These are phyloP conservation scores for Mrakia gelida DNA, from an alignment of 768 basidiomycete species.

Conservation along the genomic window DNA sequence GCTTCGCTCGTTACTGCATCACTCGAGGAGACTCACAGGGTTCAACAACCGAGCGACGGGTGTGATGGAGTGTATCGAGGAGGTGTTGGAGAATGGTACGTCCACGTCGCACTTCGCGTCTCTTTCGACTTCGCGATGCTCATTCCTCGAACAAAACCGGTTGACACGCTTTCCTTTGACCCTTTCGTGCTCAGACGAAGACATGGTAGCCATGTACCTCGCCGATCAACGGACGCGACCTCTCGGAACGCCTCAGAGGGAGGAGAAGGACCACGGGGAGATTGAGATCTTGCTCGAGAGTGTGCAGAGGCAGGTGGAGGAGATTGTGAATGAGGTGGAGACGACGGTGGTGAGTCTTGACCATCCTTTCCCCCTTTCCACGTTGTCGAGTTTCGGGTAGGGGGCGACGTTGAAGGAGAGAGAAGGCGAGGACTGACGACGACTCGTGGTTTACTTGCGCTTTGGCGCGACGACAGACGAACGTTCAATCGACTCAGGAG, in stretches of 20 bases:
- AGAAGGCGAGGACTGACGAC: too few species aligned
- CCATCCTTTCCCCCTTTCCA: neutral
- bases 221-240: constrained; percentile 57
- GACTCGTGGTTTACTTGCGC: too few species aligned
- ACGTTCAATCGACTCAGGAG: constrained; percentile 96
- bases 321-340: constrained; percentile 89
- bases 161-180: too few species aligned
- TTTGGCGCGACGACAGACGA: constrained; percentile 54
- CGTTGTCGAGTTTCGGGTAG: too few species aligned
- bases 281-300: constrained; percentile 89
- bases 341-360: constrained; percentile 63
- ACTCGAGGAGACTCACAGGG: constrained; percentile 76
- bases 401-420: too few species aligned
- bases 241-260: neutral
- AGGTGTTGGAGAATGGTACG: constrained; percentile 81
- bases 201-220: constrained; percentile 91
- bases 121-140: neutral
- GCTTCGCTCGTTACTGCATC: constrained; percentile 84
- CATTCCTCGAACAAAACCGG: too few species aligned
- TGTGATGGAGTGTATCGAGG: constrained; percentile 86
- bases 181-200: constrained; percentile 62
- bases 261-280: constrained; percentile 82
- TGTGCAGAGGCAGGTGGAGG: constrained; percentile 93
- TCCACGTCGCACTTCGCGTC: too few species aligned
- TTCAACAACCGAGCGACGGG: constrained; percentile 89